phyloP scores from a whole-genome alignment of 2,329 filamentous ascomycete species.

The Paramyrothecium roridum region DNA sequence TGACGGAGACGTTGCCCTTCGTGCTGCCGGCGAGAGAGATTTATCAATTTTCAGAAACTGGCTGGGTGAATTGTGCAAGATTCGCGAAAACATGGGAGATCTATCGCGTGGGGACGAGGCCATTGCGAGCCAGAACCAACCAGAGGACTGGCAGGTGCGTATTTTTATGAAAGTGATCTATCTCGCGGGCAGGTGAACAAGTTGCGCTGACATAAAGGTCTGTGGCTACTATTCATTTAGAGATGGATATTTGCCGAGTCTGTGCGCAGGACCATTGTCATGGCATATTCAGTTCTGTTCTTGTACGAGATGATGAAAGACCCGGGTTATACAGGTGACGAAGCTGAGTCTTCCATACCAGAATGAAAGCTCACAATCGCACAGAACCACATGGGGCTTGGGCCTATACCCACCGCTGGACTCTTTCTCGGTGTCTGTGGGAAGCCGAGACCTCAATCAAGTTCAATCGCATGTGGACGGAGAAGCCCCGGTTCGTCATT shows the following conservation, averaged over 20 bases:
- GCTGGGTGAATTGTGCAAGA: conserved; percentile 15
- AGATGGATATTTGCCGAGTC: conserved; percentile 31
- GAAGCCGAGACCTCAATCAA: conserved; percentile 21
- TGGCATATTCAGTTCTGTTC: conserved; percentile 21
- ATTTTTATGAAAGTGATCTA: too few species aligned
- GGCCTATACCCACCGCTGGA: conserved; percentile 25
- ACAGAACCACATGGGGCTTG: conserved; percentile 2
- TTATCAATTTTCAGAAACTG: conserved; percentile 21
- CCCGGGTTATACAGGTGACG: not conserved
- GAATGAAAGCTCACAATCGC: too few species aligned
- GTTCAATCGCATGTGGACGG: conserved; percentile 22
- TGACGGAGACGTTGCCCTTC: conserved; percentile 29
- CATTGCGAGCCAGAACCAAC: not conserved
- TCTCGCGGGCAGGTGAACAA: not conserved
- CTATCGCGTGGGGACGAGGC: not conserved
- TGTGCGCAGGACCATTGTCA: conserved; percentile 25
- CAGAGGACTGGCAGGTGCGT: not conserved
- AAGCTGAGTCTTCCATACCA: not conserved
- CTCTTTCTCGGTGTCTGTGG: conserved; percentile 25
- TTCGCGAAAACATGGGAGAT: not conserved
- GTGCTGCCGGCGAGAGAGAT: conserved; percentile 24
- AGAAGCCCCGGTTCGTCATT: conserved; percentile 12
- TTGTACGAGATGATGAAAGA: conserved; percentile 23
- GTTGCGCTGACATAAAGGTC: not conserved
- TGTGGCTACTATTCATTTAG: conserved; percentile 9